phyloP scores from a whole-genome alignment of 192 early-diverging fungal genomes.

The Anaeromyces robustus region DNA sequence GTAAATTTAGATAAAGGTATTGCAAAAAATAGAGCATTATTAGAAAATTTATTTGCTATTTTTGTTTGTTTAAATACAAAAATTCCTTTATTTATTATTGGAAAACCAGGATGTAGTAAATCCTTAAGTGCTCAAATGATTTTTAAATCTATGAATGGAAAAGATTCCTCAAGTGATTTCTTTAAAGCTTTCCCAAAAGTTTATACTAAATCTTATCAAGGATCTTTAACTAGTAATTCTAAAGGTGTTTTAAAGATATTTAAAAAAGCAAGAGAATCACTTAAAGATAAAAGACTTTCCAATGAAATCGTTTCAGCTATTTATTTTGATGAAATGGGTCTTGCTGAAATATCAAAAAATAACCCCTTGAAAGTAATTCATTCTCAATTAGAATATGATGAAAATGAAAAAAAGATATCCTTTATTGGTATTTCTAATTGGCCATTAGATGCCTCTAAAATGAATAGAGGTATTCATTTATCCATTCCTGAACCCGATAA shows the following conservation, averaged over 20 bases:
- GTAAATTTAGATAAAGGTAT: neutral
- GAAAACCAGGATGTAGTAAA: neutral
- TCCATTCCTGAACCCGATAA: neutral
- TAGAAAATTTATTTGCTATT: neutral
- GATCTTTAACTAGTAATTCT: neutral
- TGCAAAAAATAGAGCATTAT: neutral
- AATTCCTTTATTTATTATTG: neutral
- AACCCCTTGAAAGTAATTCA: neutral
- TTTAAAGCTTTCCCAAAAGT: neutral
- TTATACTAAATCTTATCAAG: neutral
- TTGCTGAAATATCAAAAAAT: neutral
- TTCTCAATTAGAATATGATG: neutral
- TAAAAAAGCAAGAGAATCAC: neutral
- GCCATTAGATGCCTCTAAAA: neutral
- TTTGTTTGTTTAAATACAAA: neutral
- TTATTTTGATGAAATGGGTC: neutral
- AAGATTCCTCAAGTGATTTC: neutral
- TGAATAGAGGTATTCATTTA: neutral
- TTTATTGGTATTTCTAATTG: neutral
- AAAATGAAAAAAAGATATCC: neutral
- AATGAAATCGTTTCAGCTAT: neutral
- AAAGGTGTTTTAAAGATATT: neutral
- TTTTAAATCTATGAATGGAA: neutral
- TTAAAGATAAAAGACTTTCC: neutral
- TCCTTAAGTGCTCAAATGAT: neutral